Percentiles rank a stretch among this genome's conserved stretches.
phyloP scores from a whole-genome alignment of 2,329 filamentous ascomycete genomes.

The Rhexocercosporidium sp. region DNA sequence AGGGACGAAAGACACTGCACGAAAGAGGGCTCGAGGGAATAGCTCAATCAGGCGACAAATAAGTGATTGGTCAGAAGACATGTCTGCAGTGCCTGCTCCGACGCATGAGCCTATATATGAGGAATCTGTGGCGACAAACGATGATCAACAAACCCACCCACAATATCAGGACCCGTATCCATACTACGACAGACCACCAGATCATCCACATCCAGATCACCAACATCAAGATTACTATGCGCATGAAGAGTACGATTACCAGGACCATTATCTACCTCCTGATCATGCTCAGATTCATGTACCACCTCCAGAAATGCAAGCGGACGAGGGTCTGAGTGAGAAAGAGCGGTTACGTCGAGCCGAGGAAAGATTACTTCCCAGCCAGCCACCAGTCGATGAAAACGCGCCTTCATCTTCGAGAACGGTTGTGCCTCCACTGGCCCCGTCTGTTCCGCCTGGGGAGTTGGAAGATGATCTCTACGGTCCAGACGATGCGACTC shows the following conservation, averaged over 20 bases:
- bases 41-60: constrained; percentile 25
- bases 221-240: constrained; percentile 20
- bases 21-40: constrained; percentile 38
- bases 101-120: constrained; percentile 34
- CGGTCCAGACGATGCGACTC: constrained; percentile 50
- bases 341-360: constrained; percentile 81
- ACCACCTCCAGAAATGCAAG: constrained; percentile 63
- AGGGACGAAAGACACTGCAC: constrained; percentile 77
- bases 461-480: constrained; percentile 57
- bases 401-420: constrained; percentile 49
- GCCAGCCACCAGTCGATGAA: constrained; percentile 65
- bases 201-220: constrained; percentile 33
- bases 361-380: constrained; percentile 81
- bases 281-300: constrained; percentile 54
- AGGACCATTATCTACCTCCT: constrained; percentile 30
- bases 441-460: constrained; percentile 45
- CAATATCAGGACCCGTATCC: constrained; percentile 40
- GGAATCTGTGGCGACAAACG: constrained; percentile 22
- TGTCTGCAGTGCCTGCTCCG: constrained; percentile 23
- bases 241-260: constrained; percentile 19
- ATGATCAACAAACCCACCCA: constrained; percentile 21
- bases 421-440: constrained; percentile 46
- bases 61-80: constrained; percentile 30
- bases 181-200: constrained; percentile 43
- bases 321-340: constrained; percentile 72